Percentiles rank a stretch among this genome's conserved stretches.
Conservation (phyloP, 2,329 filamentous ascomycete species). For the Raffaelea albimanens region DNA sequence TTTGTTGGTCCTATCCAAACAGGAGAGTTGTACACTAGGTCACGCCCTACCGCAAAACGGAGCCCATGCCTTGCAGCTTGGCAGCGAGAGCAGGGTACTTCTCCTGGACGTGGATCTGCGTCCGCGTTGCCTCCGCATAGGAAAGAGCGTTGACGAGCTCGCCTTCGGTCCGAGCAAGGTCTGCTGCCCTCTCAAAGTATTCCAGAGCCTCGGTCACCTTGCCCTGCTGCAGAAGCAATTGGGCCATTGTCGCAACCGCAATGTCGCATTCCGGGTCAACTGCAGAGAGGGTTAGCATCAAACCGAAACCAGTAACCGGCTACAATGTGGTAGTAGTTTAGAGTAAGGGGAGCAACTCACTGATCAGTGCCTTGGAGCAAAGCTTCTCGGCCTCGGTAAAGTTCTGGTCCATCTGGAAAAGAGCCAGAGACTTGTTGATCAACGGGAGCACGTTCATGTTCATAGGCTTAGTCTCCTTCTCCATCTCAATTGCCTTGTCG, state of each 20-base stretch:
- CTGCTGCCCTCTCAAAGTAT: constrained; percentile 94
- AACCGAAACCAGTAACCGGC: constrained; percentile 27
- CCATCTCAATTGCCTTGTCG: constrained; percentile 96
- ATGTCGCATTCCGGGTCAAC: constrained; percentile 99
- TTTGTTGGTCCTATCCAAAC: no score
- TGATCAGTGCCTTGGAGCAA: constrained; percentile 94
- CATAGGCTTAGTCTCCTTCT: constrained; percentile 86
- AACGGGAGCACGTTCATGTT: constrained; percentile 96
- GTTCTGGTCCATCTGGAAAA: constrained; percentile 98
- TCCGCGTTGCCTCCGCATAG: constrained; percentile 93
- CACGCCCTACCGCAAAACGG: constrained; percentile 16
- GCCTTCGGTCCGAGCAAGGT: constrained; percentile 86
- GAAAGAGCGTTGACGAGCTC: constrained; percentile 95
- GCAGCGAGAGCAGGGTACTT: constrained; percentile 74
- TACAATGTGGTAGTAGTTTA: background rate
- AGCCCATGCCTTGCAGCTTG: constrained; percentile 52
- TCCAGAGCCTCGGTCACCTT: constrained; percentile 91
- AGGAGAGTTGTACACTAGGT: no score
- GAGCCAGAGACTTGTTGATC: constrained; percentile 94
- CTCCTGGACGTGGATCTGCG: constrained; percentile 85
- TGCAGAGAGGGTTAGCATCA: constrained; percentile 33
- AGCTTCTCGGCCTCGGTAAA: constrained; percentile 90
- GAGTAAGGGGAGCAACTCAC: constrained; percentile 34
- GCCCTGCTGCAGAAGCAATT: constrained; percentile 92
- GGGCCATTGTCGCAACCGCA: constrained; percentile 96